Evolutionary conservation across 2,329 filamentous ascomycete species (phyloP), one percentile per base, ranked within the genome.

Genomic region (Zymoseptoria crescenta): DNA sequence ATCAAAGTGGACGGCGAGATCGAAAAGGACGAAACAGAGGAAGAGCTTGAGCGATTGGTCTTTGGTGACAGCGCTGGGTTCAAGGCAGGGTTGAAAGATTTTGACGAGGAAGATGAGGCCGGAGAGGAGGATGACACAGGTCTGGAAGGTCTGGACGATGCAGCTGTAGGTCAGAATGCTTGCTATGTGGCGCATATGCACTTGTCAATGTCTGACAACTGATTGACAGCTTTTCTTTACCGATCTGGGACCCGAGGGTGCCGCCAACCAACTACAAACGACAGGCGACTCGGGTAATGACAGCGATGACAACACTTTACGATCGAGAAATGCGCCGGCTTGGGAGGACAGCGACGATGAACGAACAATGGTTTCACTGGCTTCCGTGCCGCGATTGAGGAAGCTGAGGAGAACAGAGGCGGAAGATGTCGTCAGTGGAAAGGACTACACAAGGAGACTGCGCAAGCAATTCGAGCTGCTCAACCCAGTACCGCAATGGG

Each of bases 341-440:
- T 99, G 94, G 94, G 86, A 92, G 66, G 94, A 99, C 72, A 97
- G 92, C 74, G 94, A 99, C 68, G 94, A 99, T 70, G 94, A 97
- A 70, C 83, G 89, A 56, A 78, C 96, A 62, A 83, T 85, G 6
- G 82, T 99, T 54, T 97, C 93, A 13, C 81, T 99, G 48, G 88
- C 90, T 3, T 83, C 84, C 27, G 85, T 87, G 51, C 83, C 85
- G 53, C 83, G 89, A 64, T 74, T 96, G 70, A 84, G 92, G 65
- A 97, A 97, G 74, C 79, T 99, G 62, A 83, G 94, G 62, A 79
- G 86, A 55, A 87, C 85, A 1, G 91, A 93, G 70, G 83, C 83
- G 1, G 94, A 99, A 69, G 94, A 99, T 72, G 72, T 96, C 9
- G 84, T 99, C 63, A 90, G 79, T 66, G 94, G 94, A 53, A 86